A percentile compares a stretch with the other conserved stretches of the same genome.
These are phyloP conservation scores for Pontederia paniculata DNA, from an alignment of 176 grass and related monocot species.

Conservation along the genomic window DNA sequence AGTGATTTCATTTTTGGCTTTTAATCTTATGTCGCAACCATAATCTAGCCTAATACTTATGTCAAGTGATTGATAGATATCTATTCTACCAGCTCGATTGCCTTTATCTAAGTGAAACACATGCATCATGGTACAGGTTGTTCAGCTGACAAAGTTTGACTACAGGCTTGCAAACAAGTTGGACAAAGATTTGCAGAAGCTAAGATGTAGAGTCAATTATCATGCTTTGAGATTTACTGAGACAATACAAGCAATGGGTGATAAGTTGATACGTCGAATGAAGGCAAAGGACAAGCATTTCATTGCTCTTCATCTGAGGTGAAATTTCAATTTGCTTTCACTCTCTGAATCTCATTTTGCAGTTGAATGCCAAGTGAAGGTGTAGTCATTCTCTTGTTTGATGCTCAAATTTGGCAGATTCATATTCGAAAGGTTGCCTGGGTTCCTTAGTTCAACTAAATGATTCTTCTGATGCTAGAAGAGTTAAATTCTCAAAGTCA, in stretches of 20 bases:
- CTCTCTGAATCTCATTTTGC: neutral
- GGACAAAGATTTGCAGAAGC: conserved; percentile 10
- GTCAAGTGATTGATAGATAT: no score
- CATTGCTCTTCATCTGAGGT: conserved; percentile 16
- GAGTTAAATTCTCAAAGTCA: no score
- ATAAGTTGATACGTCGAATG: conserved; percentile 1
- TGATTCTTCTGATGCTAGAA: no score
- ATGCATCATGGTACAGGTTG: conserved; percentile 3
- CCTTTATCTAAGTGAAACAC: neutral
- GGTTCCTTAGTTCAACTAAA: no score
- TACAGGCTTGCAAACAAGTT: conserved; percentile 13
- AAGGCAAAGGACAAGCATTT: conserved; percentile 7
- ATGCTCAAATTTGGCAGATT: neutral
- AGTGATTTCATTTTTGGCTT: no score
- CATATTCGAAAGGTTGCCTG: no score
- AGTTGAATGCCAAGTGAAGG: neutral
- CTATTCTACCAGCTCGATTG: neutral
- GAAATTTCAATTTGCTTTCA: neutral
- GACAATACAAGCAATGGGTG: conserved; percentile 9
- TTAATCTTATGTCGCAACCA: no score
- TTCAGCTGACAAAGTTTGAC: conserved; percentile 17
- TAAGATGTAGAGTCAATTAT: conserved; percentile 18
- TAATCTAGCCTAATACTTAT: no score
- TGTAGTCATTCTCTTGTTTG: neutral
- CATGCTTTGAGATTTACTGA: conserved; percentile 5